Conservation (phyloP, 2,329 filamentous ascomycete species). For the Penicillium rolfsii region DNA sequence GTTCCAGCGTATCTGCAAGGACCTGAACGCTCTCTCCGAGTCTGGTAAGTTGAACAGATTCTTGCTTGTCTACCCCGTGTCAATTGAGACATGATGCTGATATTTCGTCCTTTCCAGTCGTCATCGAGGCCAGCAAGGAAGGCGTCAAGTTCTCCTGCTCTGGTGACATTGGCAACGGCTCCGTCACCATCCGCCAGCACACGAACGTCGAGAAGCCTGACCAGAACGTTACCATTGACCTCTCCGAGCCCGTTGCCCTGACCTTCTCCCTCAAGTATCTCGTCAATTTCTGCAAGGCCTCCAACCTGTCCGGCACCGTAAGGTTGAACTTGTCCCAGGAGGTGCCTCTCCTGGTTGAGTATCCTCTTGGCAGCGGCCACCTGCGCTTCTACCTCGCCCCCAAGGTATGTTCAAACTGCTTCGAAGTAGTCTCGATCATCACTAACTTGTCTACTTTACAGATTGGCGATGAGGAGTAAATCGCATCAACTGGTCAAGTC, state of each 20-base stretch:
- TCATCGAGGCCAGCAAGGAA: slow-evolving; percentile 95
- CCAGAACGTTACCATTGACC: slow-evolving; percentile 82
- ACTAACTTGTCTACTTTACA: slow-evolving; percentile 48
- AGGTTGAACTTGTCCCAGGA: slow-evolving; percentile 95
- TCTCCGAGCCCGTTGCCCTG: slow-evolving; percentile 87
- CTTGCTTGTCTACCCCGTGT: background rate
- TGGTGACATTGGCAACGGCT: slow-evolving; percentile 94
- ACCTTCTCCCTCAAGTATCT: slow-evolving; percentile 99
- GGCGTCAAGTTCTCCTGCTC: slow-evolving; percentile 92
- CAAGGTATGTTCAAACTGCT: slow-evolving; percentile 67
- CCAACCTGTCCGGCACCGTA: slow-evolving; percentile 77
- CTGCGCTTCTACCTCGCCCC: slow-evolving; percentile 97
- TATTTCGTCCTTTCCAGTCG: slow-evolving; percentile 61
- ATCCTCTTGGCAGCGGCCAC: slow-evolving; percentile 80
- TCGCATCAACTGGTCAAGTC: slow-evolving; percentile 18
- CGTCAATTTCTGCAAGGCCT: slow-evolving; percentile 99
- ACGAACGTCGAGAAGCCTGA: slow-evolving; percentile 87
- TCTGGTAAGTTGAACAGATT: slow-evolving; percentile 68
- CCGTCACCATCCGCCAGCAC: slow-evolving; percentile 87
- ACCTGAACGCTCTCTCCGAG: slow-evolving; percentile 89
- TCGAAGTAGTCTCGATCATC: background rate
- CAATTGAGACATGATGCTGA: background rate
- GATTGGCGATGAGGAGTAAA: slow-evolving; percentile 64
- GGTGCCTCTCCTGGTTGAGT: slow-evolving; percentile 94
- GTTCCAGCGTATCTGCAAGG: slow-evolving; percentile 93